Base-by-base conservation (phyloP, 768 basidiomycete genomes). In the Leucocoprinus birnbaumii region DNA sequence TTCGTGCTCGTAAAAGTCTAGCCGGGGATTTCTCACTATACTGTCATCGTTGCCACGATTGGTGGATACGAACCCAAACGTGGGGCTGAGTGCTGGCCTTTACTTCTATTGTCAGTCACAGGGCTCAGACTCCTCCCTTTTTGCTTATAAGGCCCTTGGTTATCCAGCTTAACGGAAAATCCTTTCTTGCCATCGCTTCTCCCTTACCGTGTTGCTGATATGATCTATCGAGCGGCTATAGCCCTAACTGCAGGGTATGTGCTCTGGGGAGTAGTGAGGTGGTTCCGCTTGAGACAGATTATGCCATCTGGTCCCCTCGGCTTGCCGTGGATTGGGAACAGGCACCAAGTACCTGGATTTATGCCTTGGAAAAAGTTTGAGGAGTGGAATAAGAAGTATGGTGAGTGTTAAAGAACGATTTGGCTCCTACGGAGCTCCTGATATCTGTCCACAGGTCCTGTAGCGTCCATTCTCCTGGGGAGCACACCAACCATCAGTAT, bases 321-420 rank as follows among this genome's bases (percentile, higher is more conserved):
- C 26, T 59, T 78, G 16, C 78, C 77, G 2, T 70, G 67, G 46
- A 68, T 80, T 22, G 79, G 80, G 0, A 82, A 80, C 59, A 63
- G 66, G 35, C 69, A 76, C 52, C 75, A 80, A 53, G 63, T 80
- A 18, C 79, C 79, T 5, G 53, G 61, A 3, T 56, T 69, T 22
- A 76, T 79, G 58, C 77, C 79, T 0, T 82, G 80, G 80, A 62
- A 66, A 25, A 76, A 72, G 61, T 80, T 79, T 56, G 69, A 72
- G 22, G 71, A 76, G 44, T 80, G 78, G 74, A 77, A 73, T 53
- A 66, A 61, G 18, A 62, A 70, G 55, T 79, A 80, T 58, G 80
- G 80, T 78, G 51, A 18, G 65, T 52, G 31, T 11, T 31, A 11
- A 31, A 31, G 2, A 14, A 44, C 27, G 14, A 34, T n/a, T 24